phyloP scores from a whole-genome alignment of 805 yeast genomes.

The Middelhovenomyces tepae region DNA sequence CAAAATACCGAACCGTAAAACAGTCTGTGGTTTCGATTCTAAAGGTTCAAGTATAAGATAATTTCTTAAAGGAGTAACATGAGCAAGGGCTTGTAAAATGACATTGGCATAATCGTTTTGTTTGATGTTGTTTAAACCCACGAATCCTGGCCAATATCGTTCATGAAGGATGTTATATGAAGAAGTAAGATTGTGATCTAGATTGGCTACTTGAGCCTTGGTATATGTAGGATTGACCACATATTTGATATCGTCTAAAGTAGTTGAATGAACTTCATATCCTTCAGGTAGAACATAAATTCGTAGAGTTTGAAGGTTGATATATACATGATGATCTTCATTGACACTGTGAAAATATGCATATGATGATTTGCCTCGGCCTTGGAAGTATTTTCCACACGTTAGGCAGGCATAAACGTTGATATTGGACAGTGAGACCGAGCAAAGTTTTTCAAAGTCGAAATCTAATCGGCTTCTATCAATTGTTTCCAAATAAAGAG shows the following conservation, averaged over 20 bases:
- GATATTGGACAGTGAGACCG: slow-evolving; percentile 48
- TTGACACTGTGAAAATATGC: slow-evolving; percentile 62
- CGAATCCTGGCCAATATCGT: slow-evolving; percentile 50
- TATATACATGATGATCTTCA: slow-evolving; percentile 52
- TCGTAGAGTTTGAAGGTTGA: slow-evolving; percentile 43
- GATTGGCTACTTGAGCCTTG: slow-evolving; percentile 24
- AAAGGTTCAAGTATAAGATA: slow-evolving; percentile 28
- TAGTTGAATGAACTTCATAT: slow-evolving; percentile 32
- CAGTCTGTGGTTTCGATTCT: slow-evolving; percentile 27
- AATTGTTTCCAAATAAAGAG: slow-evolving; percentile 26
- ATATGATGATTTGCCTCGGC: slow-evolving; percentile 53
- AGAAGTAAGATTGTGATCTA: slow-evolving; percentile 23
- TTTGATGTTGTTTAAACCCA: slow-evolving; percentile 52
- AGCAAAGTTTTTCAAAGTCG: slow-evolving; percentile 61
- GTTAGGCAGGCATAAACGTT: slow-evolving; percentile 65
- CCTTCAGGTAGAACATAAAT: slow-evolving; percentile 59
- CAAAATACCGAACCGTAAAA: slow-evolving; percentile 37
- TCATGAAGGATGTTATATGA: slow-evolving; percentile 38
- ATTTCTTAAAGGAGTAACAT: slow-evolving; percentile 43
- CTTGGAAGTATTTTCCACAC: slow-evolving; percentile 69
- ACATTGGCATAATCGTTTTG: slow-evolving; percentile 50
- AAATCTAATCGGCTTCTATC: slow-evolving; percentile 47
- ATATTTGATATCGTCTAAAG: slow-evolving; percentile 44
- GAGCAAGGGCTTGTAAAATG: slow-evolving; percentile 46
- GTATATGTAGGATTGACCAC: slow-evolving; percentile 46